phyloP scores from a whole-genome alignment of 1,284 basidiomycete genomes.

The Irpex lacteus region DNA sequence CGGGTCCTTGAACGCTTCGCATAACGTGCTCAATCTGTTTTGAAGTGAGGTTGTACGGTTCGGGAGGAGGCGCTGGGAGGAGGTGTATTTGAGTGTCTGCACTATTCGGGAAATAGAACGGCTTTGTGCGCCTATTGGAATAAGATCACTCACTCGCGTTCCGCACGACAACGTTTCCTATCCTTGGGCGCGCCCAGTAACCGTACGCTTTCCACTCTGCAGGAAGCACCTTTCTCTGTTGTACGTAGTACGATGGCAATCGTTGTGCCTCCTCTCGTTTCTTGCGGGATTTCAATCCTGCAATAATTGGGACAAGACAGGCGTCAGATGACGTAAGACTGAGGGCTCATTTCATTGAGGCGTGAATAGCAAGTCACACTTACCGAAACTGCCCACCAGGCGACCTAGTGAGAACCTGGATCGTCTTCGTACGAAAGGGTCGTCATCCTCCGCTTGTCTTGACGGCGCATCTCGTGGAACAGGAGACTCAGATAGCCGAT shows the following conservation, averaged over 20 bases:
- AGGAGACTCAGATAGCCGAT: neutral
- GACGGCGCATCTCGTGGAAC: neutral
- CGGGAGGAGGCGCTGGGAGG: conserved; percentile 20
- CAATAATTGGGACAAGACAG: neutral
- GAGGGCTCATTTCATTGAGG: neutral
- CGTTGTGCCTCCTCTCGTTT: conserved; percentile 1
- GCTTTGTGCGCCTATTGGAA: neutral
- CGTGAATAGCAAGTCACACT: neutral
- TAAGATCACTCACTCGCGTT: conserved; percentile 26
- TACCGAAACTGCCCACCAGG: neutral
- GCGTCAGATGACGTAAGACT: conserved; percentile 1
- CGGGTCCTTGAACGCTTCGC: conserved; percentile 26
- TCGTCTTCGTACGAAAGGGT: conserved; percentile 7
- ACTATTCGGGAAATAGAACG: neutral
- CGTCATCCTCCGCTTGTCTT: neutral
- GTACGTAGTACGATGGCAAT: conserved; percentile 1
- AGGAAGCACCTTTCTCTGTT: conserved; percentile 13
- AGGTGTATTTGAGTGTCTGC: conserved; percentile 3
- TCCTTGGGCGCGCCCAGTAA: conserved; percentile 28
- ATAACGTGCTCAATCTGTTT: conserved; percentile 36
- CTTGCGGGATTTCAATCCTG: neutral
- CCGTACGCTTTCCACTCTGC: conserved; percentile 29
- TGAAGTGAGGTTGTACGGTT: conserved; percentile 20
- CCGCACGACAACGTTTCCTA: conserved; percentile 19
- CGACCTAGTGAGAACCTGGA: conserved; percentile 14